phyloP scores from a whole-genome alignment of 1,139 yeast genomes.

The Geotrichum histeridarum region DNA sequence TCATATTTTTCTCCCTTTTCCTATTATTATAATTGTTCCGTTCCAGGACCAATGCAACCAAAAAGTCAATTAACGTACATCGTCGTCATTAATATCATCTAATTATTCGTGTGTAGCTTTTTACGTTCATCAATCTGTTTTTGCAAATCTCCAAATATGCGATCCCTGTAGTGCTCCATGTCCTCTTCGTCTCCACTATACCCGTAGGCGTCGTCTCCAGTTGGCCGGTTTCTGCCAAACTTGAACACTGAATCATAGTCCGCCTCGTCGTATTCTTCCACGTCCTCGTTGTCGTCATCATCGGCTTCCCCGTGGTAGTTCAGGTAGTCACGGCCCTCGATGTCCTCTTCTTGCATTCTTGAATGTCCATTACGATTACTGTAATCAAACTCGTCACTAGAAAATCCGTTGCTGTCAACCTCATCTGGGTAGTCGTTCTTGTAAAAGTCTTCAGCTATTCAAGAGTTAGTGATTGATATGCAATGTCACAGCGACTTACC shows the following conservation, averaged over 20 bases:
- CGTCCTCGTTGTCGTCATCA: conserved; percentile 20
- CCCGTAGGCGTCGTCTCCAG: background rate
- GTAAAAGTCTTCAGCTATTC: conserved; percentile 69
- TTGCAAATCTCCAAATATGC: conserved; percentile 28
- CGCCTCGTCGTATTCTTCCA: conserved; percentile 7
- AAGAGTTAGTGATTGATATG: conserved; percentile 5
- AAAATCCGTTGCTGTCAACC: conserved; percentile 19
- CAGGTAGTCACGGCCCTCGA: conserved; percentile 8
- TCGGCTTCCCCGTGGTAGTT: conserved; percentile 19
- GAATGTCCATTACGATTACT: background rate
- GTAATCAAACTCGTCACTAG: conserved; percentile 4
- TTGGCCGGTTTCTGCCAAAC: background rate
- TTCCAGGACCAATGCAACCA: background rate
- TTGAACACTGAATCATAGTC: conserved; percentile 6
- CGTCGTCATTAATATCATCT: background rate
- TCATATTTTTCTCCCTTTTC: background rate
- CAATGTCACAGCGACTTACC: conserved; percentile 35
- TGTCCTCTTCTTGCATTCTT: background rate
- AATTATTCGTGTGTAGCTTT: conserved; percentile 2
- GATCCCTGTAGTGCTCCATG: conserved; percentile 30
- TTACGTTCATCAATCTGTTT: conserved; percentile 18
- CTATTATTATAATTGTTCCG: background rate
- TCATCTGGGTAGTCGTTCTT: conserved; percentile 86
- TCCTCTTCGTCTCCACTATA: conserved; percentile 23
- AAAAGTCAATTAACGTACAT: background rate